A percentile compares a stretch with the other conserved stretches of the same genome.
These are phyloP conservation scores for Ganoderma sinense DNA, from an alignment of 1,284 basidiomycete species.

Conservation along the genomic window DNA sequence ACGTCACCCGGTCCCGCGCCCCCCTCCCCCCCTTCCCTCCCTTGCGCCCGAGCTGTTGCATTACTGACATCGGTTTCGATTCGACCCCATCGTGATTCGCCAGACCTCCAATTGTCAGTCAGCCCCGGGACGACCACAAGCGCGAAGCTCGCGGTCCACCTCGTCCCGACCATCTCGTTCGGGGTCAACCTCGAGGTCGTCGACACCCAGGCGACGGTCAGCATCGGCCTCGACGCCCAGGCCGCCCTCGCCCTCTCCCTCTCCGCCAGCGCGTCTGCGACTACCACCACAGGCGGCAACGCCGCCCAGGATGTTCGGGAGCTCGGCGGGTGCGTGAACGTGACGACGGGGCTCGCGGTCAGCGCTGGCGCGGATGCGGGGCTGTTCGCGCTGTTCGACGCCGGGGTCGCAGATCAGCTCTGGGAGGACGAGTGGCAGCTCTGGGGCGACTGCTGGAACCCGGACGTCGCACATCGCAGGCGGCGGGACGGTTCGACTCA, in stretches of 20 bases:
- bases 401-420: background rate
- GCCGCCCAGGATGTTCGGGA: background rate
- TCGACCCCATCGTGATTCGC: background rate
- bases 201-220: constrained; percentile 43
- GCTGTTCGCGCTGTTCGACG: background rate
- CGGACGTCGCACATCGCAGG: background rate
- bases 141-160: constrained; percentile 46
- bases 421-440: constrained; percentile 5
- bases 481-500: no score
- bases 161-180: constrained; percentile 29
- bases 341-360: background rate
- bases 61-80: background rate
- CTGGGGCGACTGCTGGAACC: background rate
- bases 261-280: constrained; percentile 19
- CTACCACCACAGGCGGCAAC: background rate
- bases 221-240: constrained; percentile 51
- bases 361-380: constrained; percentile 1
- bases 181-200: constrained; percentile 46
- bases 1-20: constrained; percentile 32
- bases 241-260: constrained; percentile 42
- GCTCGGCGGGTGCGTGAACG: constrained; percentile 7
- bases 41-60: background rate
- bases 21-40: background rate
- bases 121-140: constrained; percentile 48
- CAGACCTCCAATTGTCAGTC: background rate